Conservation (phyloP, 1,284 basidiomycete species). For the Trametes sp. region DNA sequence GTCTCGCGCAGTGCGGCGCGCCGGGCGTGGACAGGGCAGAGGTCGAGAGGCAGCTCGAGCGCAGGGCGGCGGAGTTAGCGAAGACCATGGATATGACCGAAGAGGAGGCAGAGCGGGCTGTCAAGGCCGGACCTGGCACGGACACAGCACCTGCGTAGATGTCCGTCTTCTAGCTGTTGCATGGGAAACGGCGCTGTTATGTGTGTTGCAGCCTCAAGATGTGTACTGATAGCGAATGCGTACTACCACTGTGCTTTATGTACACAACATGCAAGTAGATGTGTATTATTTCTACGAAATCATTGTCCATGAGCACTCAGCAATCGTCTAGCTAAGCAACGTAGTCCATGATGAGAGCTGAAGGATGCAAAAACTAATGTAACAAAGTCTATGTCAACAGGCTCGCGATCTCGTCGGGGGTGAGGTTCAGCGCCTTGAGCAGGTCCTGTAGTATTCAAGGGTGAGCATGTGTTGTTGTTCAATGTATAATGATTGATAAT, state of each 20-base stretch:
- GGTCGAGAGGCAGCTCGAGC: conserved; percentile 46
- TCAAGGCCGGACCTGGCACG: conserved; percentile 29
- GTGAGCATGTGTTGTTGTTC: background rate
- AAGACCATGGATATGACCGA: conserved; percentile 36
- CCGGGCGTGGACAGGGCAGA: conserved; percentile 47
- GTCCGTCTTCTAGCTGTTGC: background rate
- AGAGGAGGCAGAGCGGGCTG: conserved; percentile 30
- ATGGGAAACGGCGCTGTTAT: background rate
- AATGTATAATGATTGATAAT: background rate
- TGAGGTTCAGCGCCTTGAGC: conserved; percentile 25
- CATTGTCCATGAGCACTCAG: conserved; percentile 20
- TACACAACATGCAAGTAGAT: conserved; percentile 2
- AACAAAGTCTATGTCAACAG: conserved; percentile 9
- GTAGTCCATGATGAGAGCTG: conserved; percentile 23
- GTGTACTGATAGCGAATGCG: background rate
- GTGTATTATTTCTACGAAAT: conserved; percentile 17
- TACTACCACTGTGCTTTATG: background rate
- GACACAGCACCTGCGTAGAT: background rate
- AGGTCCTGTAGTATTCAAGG: conserved; percentile 16
- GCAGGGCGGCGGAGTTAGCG: conserved; percentile 33
- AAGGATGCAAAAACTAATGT: conserved; percentile 3
- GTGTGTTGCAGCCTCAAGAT: background rate
- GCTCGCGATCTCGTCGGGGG: conserved; percentile 17
- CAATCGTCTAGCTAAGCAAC: conserved; percentile 17
- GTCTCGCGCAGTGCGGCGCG: conserved; percentile 49